phyloP scores from a whole-genome alignment of 129 eudicot species.

The Artemisia annua region DNA sequence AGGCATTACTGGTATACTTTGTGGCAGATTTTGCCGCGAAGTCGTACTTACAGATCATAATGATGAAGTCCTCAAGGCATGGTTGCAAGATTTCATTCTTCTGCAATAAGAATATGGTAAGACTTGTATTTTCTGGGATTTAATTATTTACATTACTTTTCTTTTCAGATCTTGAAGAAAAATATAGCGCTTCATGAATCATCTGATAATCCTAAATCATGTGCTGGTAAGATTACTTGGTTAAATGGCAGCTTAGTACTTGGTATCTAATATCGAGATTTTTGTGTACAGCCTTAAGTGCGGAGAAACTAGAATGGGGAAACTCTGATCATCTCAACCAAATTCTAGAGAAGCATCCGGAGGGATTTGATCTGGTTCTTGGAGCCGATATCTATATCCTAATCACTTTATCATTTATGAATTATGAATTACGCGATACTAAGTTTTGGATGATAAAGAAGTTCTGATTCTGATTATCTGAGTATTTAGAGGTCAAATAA shows the following conservation, averaged over 20 bases:
- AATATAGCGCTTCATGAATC: slow-evolving; percentile 70
- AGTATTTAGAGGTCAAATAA: no score
- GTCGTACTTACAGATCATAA: slow-evolving; percentile 86
- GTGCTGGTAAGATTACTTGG: slow-evolving; percentile 49
- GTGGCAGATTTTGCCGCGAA: slow-evolving; percentile 70
- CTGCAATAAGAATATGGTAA: slow-evolving; percentile 18
- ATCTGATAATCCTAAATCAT: slow-evolving; percentile 45
- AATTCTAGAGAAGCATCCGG: slow-evolving; percentile 48
- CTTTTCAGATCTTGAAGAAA: slow-evolving; percentile 77
- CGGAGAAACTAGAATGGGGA: slow-evolving; percentile 97
- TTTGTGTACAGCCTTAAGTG: slow-evolving; percentile 44
- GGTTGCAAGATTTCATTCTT: slow-evolving; percentile 33
- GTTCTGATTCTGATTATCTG: no score
- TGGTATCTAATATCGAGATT: slow-evolving; percentile 20
- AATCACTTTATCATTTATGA: slow-evolving; percentile 7
- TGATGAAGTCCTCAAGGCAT: slow-evolving; percentile 94
- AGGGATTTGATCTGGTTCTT: slow-evolving; percentile 89
- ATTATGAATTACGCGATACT: background rate
- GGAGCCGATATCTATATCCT: slow-evolving; percentile 99
- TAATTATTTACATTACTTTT: slow-evolving; percentile 19
- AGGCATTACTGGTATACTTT: slow-evolving; percentile 91
- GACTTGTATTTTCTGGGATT: slow-evolving; percentile 17
- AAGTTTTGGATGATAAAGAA: no score
- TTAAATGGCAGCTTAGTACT: slow-evolving; percentile 12
- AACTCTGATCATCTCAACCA: slow-evolving; percentile 58